Conservation (phyloP, 306 rosid species). For the Quercus variabilis region DNA sequence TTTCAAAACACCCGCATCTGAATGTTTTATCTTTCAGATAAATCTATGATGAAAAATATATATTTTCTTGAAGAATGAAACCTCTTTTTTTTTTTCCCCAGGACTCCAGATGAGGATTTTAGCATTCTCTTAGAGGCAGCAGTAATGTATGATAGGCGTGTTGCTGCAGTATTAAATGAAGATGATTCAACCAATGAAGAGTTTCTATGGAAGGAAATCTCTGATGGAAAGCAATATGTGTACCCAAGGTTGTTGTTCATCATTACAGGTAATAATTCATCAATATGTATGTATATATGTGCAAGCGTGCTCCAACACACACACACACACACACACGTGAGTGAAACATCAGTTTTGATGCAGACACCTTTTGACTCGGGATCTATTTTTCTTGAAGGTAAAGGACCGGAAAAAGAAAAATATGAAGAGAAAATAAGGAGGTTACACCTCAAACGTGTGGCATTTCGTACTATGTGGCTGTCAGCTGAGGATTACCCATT, state of each 20-base stretch:
- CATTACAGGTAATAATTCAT: constrained; percentile 57
- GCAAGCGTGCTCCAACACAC: background rate
- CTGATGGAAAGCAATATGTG: constrained; percentile 52
- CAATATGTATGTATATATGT: background rate
- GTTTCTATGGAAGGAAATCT: constrained; percentile 69
- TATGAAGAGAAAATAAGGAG: constrained; percentile 79
- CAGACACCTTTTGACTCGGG: constrained; percentile 2
- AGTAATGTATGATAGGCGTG: constrained; percentile 95
- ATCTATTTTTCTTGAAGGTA: constrained; percentile 50
- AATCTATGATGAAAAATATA: background rate
- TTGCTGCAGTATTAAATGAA: constrained; percentile 82
- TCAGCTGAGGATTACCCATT: constrained; percentile 94
- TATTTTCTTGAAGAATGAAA: constrained; percentile 13
- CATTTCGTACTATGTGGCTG: constrained; percentile 95
- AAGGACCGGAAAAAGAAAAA: constrained; percentile 87
- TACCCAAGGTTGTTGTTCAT: constrained; percentile 86
- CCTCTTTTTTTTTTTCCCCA: constrained; percentile 17
- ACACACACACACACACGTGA: background rate
- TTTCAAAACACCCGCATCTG: background rate
- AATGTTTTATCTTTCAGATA: background rate
- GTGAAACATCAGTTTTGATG: background rate
- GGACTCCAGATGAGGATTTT: constrained; percentile 98
- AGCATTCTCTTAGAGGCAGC: constrained; percentile 95
- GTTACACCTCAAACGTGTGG: constrained; percentile 82
- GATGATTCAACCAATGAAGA: constrained; percentile 79